Evolutionary conservation across 805 yeast genomes (phyloP), one percentile per base, ranked within the genome.

Genomic region (Ascoidea rubescens): DNA sequence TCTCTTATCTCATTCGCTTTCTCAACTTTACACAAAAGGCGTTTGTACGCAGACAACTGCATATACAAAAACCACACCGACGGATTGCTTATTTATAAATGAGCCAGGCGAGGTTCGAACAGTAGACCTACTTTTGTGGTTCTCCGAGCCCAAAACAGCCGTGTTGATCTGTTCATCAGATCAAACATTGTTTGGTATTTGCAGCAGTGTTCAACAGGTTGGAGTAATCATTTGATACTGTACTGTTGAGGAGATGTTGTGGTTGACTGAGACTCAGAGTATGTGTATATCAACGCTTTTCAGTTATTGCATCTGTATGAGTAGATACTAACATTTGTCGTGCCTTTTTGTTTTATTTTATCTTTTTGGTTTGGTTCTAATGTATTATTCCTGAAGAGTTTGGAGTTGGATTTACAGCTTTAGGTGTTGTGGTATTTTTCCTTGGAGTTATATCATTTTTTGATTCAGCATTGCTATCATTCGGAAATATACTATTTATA

Each of bases 381-480:
- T 4, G 17, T 16, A 16, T 16, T 16, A 14, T 48, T 30, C n/a
- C 28, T 7, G 5, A 46, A 55, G 58, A 55, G 46, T 55, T 46
- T 28, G 58, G 58, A 14, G 58, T 56, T 4, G 54, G 50, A 8
- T 55, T 55, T 30, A 55, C 56, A 12, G 58, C 55, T 21, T 47
- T 48, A 2, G 78, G 95, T 6, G 77, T 83, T 49, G 62, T 85
- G 31, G 82, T 88, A 63, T 85, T 93, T 66, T 61, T 87, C 4
- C 70, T 91, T 21, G 99, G 99, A 5, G 75, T 91, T 33, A 60
- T 89, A 60, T 78, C 96, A 16, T 80, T 91, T 57, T 93, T 93
- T 62, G 97, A 93, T 63, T 73, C 95, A 6, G 90, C 95, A 0
- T 72, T 91, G 44, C 72, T 91, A 55, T 96, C 97, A 1, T 74